phyloP scores from a whole-genome alignment of 352 stramenopile genomes.

The Phytophthora sp. region DNA sequence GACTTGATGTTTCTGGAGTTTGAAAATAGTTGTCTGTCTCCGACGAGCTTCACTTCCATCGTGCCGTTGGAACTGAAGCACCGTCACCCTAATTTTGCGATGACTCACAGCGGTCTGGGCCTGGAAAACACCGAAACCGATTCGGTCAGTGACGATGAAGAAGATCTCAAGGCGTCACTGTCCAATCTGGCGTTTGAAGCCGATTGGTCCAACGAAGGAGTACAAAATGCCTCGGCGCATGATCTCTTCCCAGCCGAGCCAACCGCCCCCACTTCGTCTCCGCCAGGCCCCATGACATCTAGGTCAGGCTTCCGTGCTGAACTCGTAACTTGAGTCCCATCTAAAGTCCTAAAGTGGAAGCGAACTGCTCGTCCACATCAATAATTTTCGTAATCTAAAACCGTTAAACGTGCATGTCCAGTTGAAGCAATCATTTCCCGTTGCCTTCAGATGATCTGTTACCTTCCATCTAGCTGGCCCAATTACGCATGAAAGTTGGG shows the following conservation, averaged over 20 bases:
- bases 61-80: constrained; percentile 68
- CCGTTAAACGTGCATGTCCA: background rate
- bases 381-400: constrained; percentile 26
- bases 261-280: constrained; percentile 4
- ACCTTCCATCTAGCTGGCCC: too few species aligned
- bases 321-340: constrained; percentile 25
- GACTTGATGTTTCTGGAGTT: constrained; percentile 41
- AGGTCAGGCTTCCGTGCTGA: constrained; percentile 14
- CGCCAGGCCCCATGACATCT: constrained; percentile 5
- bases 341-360: constrained; percentile 32
- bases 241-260: constrained; percentile 12
- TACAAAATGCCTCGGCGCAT: constrained; percentile 13
- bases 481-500: too few species aligned
- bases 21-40: constrained; percentile 36
- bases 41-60: constrained; percentile 29
- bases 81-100: constrained; percentile 25
- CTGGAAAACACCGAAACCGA: constrained; percentile 19
- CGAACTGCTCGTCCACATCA: constrained; percentile 18
- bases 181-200: constrained; percentile 79
- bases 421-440: too few species aligned
- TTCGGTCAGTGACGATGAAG: constrained; percentile 28
- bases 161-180: constrained; percentile 50
- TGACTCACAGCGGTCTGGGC: constrained; percentile 12
- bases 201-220: constrained; percentile 64
- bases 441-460: too few species aligned